phyloP scores from a whole-genome alignment of 2,329 filamentous ascomycete genomes.

The Aspergillus japonicus region DNA sequence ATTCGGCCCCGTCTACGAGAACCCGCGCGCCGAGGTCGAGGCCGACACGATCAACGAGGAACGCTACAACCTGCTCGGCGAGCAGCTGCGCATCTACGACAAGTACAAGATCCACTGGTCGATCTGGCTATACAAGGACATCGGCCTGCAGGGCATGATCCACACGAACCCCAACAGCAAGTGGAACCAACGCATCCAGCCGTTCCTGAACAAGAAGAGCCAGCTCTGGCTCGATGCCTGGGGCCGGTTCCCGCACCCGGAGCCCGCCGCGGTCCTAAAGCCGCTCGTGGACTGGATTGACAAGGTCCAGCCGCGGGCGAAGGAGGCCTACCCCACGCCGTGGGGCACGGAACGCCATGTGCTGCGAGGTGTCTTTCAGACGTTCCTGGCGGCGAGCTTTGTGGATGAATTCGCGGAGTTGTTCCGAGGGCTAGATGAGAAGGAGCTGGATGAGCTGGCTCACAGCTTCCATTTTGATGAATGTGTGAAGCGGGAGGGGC shows the following conservation, averaged over 20 bases:
- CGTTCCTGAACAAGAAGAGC: conserved; percentile 58
- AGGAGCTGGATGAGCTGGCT: not conserved
- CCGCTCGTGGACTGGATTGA: conserved; percentile 49
- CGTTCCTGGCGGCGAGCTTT: conserved; percentile 47
- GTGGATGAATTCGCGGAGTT: conserved; percentile 56
- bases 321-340: conserved; percentile 46
- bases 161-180: conserved; percentile 47
- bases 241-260: conserved; percentile 46
- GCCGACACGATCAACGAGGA: conserved; percentile 43
- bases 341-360: conserved; percentile 55
- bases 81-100: conserved; percentile 54
- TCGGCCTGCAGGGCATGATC: conserved; percentile 58
- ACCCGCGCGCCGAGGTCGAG: conserved; percentile 23
- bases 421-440: conserved; percentile 48
- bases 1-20: conserved; percentile 48
- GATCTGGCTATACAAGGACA: conserved; percentile 62
- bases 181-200: conserved; percentile 53
- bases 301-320: conserved; percentile 43
- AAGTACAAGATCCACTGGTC: conserved; percentile 55
- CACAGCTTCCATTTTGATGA: conserved; percentile 54
- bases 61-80: conserved; percentile 48
- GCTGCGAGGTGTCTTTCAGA: conserved; percentile 45
- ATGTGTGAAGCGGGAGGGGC: conserved; percentile 18
- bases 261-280: conserved; percentile 46
- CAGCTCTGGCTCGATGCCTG: conserved; percentile 56